phyloP scores from a whole-genome alignment of 768 basidiomycete genomes.

The Leucogyrophana mollusca region DNA sequence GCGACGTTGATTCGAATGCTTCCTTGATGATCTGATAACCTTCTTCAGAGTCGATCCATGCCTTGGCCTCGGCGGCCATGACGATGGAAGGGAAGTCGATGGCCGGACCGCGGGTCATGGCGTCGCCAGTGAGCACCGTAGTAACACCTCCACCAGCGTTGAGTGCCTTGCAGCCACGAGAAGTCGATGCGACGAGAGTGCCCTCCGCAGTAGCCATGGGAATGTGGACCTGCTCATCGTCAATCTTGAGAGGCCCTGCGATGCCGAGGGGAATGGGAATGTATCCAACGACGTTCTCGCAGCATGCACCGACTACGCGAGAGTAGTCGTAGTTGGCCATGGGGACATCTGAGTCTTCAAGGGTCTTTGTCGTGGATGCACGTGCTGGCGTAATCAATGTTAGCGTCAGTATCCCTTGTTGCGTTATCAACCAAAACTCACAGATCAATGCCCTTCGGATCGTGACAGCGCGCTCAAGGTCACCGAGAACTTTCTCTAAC shows the following conservation, averaged over 20 bases:
- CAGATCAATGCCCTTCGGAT: conserved; percentile 89
- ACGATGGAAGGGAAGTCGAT: conserved; percentile 88
- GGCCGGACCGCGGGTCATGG: conserved; percentile 98
- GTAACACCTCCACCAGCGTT: conserved; percentile 95
- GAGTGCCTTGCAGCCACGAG: conserved; percentile 96
- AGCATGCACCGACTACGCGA: conserved; percentile 93
- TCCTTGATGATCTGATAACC: conserved; percentile 74
- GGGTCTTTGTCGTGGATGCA: conserved; percentile 75
- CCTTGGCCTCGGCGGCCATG: conserved; percentile 79
- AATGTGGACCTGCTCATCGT: conserved; percentile 81
- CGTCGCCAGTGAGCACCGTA: conserved; percentile 89
- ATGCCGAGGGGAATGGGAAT: conserved; percentile 96
- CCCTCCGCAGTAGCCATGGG: conserved; percentile 99
- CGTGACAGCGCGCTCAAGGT: conserved; percentile 82
- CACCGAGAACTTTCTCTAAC: conserved; percentile 90
- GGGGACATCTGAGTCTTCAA: conserved; percentile 84
- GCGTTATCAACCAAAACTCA: conserved; percentile 41
- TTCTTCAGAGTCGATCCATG: conserved; percentile 83
- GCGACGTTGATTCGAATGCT: conserved; percentile 92
- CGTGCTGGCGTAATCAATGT: conserved; percentile 54
- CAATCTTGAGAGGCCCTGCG: conserved; percentile 91
- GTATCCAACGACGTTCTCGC: conserved; percentile 98
- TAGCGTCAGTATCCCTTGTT: conserved; percentile 3
- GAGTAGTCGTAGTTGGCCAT: conserved; percentile 89
- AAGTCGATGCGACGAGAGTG: conserved; percentile 95